Evolutionary conservation across 495 filamentous ascomycete genomes (phyloP).

Genomic region (Aspergillus baeticus): DNA sequence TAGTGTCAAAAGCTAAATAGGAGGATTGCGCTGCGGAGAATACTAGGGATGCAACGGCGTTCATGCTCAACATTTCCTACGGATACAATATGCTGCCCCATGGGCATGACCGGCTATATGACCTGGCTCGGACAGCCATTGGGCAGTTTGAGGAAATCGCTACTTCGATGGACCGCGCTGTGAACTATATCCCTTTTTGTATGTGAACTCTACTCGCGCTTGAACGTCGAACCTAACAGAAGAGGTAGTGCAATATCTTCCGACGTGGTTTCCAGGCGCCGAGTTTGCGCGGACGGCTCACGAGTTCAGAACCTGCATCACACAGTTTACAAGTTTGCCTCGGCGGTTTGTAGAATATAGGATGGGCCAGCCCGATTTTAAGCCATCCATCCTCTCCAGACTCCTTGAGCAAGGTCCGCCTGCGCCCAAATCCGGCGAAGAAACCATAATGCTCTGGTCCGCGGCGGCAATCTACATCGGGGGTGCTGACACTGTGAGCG

Average conservation of each 20-base stretch:
- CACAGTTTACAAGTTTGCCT: conserved; percentile 29
- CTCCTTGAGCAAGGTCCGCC: conserved; percentile 26
- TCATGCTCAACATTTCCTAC: too few species aligned
- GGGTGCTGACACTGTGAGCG: conserved; percentile 58
- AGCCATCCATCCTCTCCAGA: conserved; percentile 39
- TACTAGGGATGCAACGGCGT: too few species aligned
- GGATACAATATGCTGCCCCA: too few species aligned
- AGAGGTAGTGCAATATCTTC: conserved; percentile 27
- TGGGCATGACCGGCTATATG: too few species aligned
- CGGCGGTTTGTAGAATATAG: conserved; percentile 42
- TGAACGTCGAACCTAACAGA: background rate
- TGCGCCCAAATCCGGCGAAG: conserved; percentile 24
- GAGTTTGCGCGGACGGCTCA: conserved; percentile 39
- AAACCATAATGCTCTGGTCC: conserved; percentile 40
- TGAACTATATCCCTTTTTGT: too few species aligned
- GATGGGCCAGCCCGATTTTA: conserved; percentile 34
- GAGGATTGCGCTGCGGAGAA: too few species aligned
- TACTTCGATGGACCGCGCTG: too few species aligned
- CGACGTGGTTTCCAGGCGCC: conserved; percentile 48
- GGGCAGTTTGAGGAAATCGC: too few species aligned
- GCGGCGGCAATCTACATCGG: conserved; percentile 55
- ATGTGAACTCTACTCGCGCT: too few species aligned
- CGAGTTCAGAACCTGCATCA: conserved; percentile 25
- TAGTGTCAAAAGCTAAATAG: too few species aligned
- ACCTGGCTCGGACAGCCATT: too few species aligned